Evolutionary conservation across 2,329 filamentous ascomycete species (phyloP), one percentile per base, ranked within the genome.

Genomic region (Sclerotinia spermophila): DNA sequence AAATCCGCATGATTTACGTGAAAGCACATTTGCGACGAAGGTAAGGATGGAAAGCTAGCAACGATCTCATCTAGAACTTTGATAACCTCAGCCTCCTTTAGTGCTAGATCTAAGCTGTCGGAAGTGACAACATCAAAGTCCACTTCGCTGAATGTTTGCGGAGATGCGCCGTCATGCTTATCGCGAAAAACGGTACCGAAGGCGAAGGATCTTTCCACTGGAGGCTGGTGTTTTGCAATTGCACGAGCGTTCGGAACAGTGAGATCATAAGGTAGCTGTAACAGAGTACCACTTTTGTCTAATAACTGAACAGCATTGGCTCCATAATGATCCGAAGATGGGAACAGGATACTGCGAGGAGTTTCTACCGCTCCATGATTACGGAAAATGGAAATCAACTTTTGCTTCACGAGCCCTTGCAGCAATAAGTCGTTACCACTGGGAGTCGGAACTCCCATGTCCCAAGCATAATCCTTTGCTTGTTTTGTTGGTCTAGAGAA

Each of bases 101-200:
- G 81, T 1, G 94, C 91, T 60, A 97, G 83, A 77, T 98, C 94
- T 7, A 94, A 81, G 1, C 91, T 90, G 75, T 94, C 90, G 59
- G 88, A 87, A 0, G 94, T 95, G n/a, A 97, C 87, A 72, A 99
- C 94, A 81, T 99, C 96, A 79, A 98, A 99, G 79, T 98, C 94
- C 3, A 96, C 94, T 79, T 98, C 96, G 15, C 92, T 91, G 79
- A 93, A 91, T 77, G 90, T 91, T 70, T 87, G 86, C 10, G 96
- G 96, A 75, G 97, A 92, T 2, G 93, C 92, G 11, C 93, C 94
- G 69, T 89, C 90, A 64, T 89, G 85, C 60, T 87, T 89, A 74
- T 96, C 92, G 55, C 96, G 88, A 78, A 93, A 98, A 1, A 98
- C 94, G 45, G 86, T 90, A 10, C 94, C 94, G 79, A 99, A 97